phyloP scores from a whole-genome alignment of 495 filamentous ascomycete species.

The Hypoxylon trugodes region DNA sequence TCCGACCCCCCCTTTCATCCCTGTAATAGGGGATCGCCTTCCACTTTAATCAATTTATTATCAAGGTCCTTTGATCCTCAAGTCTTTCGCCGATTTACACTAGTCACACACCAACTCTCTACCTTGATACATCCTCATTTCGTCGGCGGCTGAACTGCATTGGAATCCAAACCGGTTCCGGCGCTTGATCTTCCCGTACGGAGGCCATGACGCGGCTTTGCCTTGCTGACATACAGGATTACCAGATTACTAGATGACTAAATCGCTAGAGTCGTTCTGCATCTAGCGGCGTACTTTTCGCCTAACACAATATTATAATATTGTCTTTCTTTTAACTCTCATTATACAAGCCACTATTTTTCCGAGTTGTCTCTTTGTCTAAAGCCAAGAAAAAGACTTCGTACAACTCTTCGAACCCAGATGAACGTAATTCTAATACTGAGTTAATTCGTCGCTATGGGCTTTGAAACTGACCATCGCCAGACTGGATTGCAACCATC shows the following conservation, averaged over 20 bases:
- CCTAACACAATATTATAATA: background rate
- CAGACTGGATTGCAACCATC: slow-evolving; percentile 13
- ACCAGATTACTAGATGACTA: background rate
- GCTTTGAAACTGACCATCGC: slow-evolving; percentile 11
- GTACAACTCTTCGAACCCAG: background rate
- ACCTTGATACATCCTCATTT: slow-evolving; percentile 32
- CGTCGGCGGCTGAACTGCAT: slow-evolving; percentile 28
- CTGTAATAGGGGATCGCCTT: slow-evolving; percentile 25
- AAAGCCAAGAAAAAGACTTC: background rate
- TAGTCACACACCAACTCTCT: slow-evolving; percentile 13
- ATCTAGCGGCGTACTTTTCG: background rate
- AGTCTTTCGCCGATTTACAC: slow-evolving; percentile 22
- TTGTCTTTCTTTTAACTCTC: background rate
- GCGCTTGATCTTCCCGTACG: slow-evolving; percentile 4
- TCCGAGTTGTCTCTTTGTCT: background rate
- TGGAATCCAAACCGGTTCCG: slow-evolving; percentile 21
- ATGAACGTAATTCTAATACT: slow-evolving; percentile 16
- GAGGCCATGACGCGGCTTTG: slow-evolving; percentile 27
- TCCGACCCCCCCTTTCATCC: slow-evolving; percentile 20
- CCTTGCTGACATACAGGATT: slow-evolving; percentile 15
- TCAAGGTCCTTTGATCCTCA: slow-evolving; percentile 18
- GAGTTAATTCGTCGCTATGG: slow-evolving; percentile 19
- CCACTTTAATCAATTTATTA: no score
- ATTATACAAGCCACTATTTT: slow-evolving; percentile 8
- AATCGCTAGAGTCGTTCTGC: background rate